Evolutionary conservation across 805 yeast species (phyloP).

Genomic region (Candida boidinii): DNA sequence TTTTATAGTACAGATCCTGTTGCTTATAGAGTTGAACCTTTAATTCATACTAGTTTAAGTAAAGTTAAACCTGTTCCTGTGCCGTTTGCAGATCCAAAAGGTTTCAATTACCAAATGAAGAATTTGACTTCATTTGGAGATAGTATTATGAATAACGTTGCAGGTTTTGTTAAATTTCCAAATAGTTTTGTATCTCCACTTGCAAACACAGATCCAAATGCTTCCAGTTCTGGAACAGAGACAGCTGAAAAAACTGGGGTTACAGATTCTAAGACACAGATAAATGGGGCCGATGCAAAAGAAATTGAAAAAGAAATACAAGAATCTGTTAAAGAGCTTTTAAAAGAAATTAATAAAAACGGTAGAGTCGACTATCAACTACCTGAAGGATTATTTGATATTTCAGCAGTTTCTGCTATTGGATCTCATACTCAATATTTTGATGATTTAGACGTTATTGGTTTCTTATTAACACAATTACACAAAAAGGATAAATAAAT

Average conservation of each 20-base stretch:
- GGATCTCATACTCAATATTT: conserved; percentile 87
- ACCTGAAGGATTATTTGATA: conserved; percentile 71
- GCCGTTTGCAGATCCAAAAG: conserved; percentile 41
- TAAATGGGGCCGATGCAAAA: conserved; percentile 7
- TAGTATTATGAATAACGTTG: not conserved
- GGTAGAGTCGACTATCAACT: conserved; percentile 80
- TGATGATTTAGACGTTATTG: conserved; percentile 79
- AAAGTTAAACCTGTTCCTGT: conserved; percentile 45
- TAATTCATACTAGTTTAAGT: conserved; percentile 44
- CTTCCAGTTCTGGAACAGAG: not conserved
- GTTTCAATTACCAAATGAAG: conserved; percentile 32
- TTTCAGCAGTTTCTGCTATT: conserved; percentile 70
- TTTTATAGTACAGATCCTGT: conserved; percentile 92
- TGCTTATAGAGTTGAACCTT: conserved; percentile 83
- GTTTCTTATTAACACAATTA: conserved; percentile 62
- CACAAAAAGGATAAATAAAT: too few relatives aligned
- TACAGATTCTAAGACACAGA: conserved; percentile 6
- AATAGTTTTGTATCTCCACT: too few relatives aligned
- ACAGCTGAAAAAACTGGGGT: not conserved
- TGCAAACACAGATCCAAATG: not conserved
- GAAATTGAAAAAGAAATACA: conserved; percentile 17
- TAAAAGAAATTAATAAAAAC: conserved; percentile 48
- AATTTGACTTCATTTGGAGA: conserved; percentile 8
- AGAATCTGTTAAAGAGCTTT: conserved; percentile 20
- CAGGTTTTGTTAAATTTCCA: not conserved